Evolutionary conservation across 345 rosid genomes (phyloP).

Genomic region (Populus davidiana): DNA sequence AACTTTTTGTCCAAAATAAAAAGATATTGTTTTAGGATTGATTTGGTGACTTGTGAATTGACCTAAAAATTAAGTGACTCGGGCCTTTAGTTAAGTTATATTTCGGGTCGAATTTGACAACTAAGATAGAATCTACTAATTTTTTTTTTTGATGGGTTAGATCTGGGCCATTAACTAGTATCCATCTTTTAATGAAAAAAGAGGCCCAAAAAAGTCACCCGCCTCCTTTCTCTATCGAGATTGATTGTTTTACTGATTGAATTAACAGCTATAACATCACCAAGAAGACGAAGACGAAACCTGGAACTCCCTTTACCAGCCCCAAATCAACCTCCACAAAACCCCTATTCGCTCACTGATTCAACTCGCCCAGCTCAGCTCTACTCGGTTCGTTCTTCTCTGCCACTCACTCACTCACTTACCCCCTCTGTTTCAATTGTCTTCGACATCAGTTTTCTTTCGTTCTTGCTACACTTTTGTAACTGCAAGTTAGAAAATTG

Average conservation of each 20-base stretch:
- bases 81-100: too few relatives aligned
- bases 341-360: not conserved
- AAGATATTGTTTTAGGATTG: too few relatives aligned
- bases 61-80: too few relatives aligned
- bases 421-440: not conserved
- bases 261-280: not conserved
- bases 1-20: too few relatives aligned
- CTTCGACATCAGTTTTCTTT: not conserved
- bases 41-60: too few relatives aligned
- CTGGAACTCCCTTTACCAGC: not conserved
- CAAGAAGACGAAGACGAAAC: not conserved
- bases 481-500: not conserved
- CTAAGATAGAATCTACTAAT: too few relatives aligned
- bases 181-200: not conserved
- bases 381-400: slow-evolving; percentile 1
- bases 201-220: not conserved
- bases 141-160: not conserved
- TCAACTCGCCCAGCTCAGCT: not conserved
- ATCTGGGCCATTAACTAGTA: accelerated
- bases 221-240: not conserved
- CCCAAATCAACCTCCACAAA: not conserved
- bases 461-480: not conserved
- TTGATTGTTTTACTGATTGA: not conserved
- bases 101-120: too few relatives aligned
- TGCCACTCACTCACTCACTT: not conserved